Evolutionary conservation across 371 early-diverging fungal species (phyloP), one percentile per base, ranked within the genome.

Genomic region (Mucor lusitanicus): DNA sequence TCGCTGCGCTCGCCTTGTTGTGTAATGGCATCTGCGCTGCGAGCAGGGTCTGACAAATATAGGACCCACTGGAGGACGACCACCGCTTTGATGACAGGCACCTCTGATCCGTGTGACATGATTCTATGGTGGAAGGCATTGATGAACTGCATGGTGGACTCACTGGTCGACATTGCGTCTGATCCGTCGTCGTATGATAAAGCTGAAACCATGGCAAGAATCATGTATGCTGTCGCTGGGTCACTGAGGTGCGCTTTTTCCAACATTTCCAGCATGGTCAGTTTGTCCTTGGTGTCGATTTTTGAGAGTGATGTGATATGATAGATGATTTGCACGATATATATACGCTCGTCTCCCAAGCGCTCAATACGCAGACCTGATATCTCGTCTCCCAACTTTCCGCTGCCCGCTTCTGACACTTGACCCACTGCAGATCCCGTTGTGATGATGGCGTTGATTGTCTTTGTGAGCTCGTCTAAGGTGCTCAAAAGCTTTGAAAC

Each of bases 31-130:
- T n/a, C 12, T 27, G 79, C 54, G 80, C 78, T 48, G 79, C 75
- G 65, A 85, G 63, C 64, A 87, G 89, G 63, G 88, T 74, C 58
- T n/a, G 59, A 54, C 21, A 72, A 32, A 25, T 72, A 72, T 3
- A 72, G 33, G 33, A 84, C 68, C 90, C 92, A 93, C 73, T 94
- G 94, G 44, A 94, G 72, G 46, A 87, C 74, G 23, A 91, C 74
- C 0, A 88, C 72, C 7, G 89, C 85, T 57, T 88, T 87, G 33
- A 92, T 76, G 0, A 85, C 89, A 6, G 86, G 86, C 17, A 85
- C 83, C 27, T 74, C 73, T 79, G 88, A 88, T 54, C 64, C 65
- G 65, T 59, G 63, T 54, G 61, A 73, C 67, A 65, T 73, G 61
- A 78, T 68, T 21, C 73, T 57, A 27, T 75, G 44, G 21, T 82